Percentiles rank a stretch among this genome's conserved stretches.
Conservation (phyloP, 345 rosid genomes). For the Hibiscus mutabilis region DNA sequence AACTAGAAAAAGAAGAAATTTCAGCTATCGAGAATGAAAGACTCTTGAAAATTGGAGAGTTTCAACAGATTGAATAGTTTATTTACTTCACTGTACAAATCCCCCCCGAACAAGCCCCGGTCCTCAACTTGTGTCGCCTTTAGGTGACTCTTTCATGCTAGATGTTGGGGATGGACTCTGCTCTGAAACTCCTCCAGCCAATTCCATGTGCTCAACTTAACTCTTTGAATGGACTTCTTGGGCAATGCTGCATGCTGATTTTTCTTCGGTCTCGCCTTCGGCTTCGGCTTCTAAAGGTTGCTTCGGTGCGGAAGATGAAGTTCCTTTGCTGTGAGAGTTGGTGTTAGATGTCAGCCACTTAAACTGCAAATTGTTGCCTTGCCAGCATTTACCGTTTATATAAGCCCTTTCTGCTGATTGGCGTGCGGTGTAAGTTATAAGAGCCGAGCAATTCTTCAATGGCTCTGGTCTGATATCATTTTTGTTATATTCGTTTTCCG, state of each 20-base stretch:
- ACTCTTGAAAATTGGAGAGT: constrained; percentile 2
- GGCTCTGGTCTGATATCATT: constrained; percentile 29
- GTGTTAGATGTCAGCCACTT: constrained; percentile 46
- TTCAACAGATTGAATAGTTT: constrained; percentile 25
- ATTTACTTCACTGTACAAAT: constrained; percentile 45
- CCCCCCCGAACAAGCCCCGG: background rate
- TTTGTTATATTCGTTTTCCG: constrained; percentile 16
- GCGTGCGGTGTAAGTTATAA: constrained; percentile 50
- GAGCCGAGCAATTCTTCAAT: constrained; percentile 39
- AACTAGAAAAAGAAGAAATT: constrained; percentile 17
- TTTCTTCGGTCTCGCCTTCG: constrained; percentile 26
- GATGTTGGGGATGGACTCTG: constrained; percentile 22
- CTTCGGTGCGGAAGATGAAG: constrained; percentile 20
- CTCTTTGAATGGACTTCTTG: constrained; percentile 29
- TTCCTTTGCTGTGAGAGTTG: constrained; percentile 25
- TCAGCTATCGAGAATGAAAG: constrained; percentile 15
- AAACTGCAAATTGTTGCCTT: constrained; percentile 63
- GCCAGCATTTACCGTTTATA: constrained; percentile 70
- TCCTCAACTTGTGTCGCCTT: constrained; percentile 13
- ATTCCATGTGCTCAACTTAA: constrained; percentile 15
- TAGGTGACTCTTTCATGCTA: constrained; percentile 17
- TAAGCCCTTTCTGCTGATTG: constrained; percentile 78
- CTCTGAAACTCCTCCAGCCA: constrained; percentile 34
- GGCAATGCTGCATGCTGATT: constrained; percentile 10
- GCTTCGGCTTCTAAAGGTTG: constrained; percentile 18